Conservation (phyloP, 2,329 filamentous ascomycete species). For the Teratosphaeria viscida region DNA sequence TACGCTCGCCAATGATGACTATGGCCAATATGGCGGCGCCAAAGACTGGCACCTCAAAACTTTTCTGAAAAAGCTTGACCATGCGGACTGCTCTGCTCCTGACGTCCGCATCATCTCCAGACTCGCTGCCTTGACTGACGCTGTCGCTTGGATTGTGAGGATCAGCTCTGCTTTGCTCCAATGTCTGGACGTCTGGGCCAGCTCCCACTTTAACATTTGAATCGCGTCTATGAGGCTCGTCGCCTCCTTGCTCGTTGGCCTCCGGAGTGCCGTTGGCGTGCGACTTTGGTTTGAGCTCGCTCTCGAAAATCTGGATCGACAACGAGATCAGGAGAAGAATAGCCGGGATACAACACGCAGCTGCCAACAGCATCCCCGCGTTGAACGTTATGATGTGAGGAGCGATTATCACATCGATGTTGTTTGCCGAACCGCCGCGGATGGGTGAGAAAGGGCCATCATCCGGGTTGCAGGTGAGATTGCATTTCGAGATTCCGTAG, state of each 20-base stretch:
- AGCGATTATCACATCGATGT: conserved; percentile 53
- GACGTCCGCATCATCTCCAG: neutral
- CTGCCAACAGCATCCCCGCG: conserved; percentile 49
- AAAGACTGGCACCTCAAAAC: conserved; percentile 50
- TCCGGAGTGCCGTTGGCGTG: conserved; percentile 7
- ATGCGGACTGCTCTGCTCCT: neutral
- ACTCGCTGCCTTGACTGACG: neutral
- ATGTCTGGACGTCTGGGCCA: neutral
- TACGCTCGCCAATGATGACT: conserved; percentile 51
- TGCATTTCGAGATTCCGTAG: conserved; percentile 36
- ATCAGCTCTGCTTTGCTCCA: neutral
- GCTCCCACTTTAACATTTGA: neutral
- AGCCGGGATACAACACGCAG: conserved; percentile 55
- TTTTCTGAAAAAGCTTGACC: neutral
- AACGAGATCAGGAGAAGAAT: conserved; percentile 52
- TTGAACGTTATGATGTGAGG: conserved; percentile 48
- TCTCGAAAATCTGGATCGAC: conserved; percentile 53
- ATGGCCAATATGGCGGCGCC: conserved; percentile 49
- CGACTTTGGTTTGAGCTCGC: conserved; percentile 40
- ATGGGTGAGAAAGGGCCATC: conserved; percentile 46
- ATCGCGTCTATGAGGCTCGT: neutral
- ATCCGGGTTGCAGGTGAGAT: conserved; percentile 36
- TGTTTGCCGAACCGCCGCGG: conserved; percentile 44
- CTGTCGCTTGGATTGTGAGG: neutral
- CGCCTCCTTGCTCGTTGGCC: neutral